A percentile compares a stretch with the other conserved stretches of the same genome.
Conservation (phyloP, 2,329 filamentous ascomycete species). For the Akanthomyces dipterigenus region DNA sequence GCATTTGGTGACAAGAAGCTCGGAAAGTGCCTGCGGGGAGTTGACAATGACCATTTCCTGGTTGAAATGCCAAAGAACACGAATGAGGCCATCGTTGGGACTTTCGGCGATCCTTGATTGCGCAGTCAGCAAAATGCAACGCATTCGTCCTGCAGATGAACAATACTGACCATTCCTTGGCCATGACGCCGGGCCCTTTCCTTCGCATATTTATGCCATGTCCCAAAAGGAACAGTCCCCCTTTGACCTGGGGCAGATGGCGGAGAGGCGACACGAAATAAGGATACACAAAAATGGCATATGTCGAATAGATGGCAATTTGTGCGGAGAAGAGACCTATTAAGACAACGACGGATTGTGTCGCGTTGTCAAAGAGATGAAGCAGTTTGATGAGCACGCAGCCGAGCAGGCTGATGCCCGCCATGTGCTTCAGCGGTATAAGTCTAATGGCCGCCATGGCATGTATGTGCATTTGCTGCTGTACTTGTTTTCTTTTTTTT, state of each 20-base stretch:
- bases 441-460: constrained; percentile 10
- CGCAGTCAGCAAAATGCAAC: not conserved
- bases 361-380: not conserved
- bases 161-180: constrained; percentile 63
- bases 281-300: constrained; percentile 31
- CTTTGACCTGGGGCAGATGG: constrained; percentile 32
- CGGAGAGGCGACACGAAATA: constrained; percentile 31
- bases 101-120: constrained; percentile 44
- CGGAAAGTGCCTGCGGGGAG: constrained; percentile 53
- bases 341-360: constrained; percentile 1
- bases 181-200: constrained; percentile 9
- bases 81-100: constrained; percentile 58
- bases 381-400: constrained; percentile 7
- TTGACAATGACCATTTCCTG: constrained; percentile 51
- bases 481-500: too few species aligned
- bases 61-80: constrained; percentile 54
- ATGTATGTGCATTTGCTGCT: too few species aligned
- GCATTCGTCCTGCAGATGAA: not conserved
- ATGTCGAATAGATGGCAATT: constrained; percentile 21
- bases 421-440: constrained; percentile 11
- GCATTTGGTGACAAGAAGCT: constrained; percentile 56
- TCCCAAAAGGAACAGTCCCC: constrained; percentile 10
- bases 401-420: constrained; percentile 7
- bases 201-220: constrained; percentile 7
- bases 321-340: not conserved